Percentiles rank a stretch among this genome's conserved stretches.
Evolutionary conservation across 192 early-diverging fungal genomes (phyloP).

Genomic region (Coemansia sp.): DNA sequence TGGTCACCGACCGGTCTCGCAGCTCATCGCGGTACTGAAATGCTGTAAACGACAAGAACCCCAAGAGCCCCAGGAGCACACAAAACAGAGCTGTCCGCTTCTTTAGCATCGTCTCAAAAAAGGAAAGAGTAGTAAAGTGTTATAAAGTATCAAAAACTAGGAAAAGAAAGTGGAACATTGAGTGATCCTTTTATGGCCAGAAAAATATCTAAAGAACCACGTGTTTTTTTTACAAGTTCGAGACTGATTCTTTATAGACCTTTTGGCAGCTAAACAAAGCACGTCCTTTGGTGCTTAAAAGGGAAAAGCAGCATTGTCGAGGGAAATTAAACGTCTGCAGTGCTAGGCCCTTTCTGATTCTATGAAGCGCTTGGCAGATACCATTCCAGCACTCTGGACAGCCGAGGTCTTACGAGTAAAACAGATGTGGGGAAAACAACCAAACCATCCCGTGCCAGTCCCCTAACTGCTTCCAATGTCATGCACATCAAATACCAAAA

Average conservation of each 20-base stretch:
- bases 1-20: slow-evolving; percentile 33
- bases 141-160: slow-evolving; percentile 5
- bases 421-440: background rate
- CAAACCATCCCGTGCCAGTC: background rate
- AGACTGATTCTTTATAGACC: background rate
- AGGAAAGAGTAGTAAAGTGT: slow-evolving; percentile 6
- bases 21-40: slow-evolving; percentile 46
- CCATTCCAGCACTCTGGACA: background rate
- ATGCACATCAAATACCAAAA: background rate
- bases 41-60: slow-evolving; percentile 27
- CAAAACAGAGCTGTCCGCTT: slow-evolving; percentile 21
- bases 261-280: background rate
- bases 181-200: background rate
- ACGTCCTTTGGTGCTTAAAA: background rate
- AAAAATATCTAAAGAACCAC: background rate
- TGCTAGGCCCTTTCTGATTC: background rate
- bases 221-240: background rate
- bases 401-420: background rate
- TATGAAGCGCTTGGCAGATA: background rate
- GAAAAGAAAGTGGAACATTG: background rate
- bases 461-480: background rate
- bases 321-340: background rate
- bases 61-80: slow-evolving; percentile 18
- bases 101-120: slow-evolving; percentile 30
- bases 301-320: background rate